phyloP scores from a whole-genome alignment of 2,329 filamentous ascomycete species.

The Nakataea oryzae region DNA sequence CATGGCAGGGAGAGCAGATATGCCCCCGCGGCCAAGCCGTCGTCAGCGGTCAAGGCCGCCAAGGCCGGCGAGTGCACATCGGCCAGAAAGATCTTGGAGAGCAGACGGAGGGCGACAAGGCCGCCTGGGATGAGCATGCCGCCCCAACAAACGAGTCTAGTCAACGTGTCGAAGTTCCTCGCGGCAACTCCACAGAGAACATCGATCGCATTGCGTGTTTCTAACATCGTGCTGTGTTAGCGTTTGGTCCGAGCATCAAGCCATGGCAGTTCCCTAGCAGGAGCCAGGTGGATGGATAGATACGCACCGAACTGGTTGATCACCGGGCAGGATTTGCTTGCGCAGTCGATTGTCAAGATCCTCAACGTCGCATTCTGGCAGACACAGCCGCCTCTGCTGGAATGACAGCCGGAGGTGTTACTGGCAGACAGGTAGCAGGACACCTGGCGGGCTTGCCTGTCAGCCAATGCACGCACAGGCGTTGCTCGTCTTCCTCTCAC shows the following conservation, averaged over 20 bases:
- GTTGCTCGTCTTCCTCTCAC: too few species aligned
- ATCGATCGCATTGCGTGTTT: background rate
- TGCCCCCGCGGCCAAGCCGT: slow-evolving; percentile 20
- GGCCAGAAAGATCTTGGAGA: slow-evolving; percentile 18
- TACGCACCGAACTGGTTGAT: background rate
- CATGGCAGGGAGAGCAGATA: slow-evolving; percentile 16
- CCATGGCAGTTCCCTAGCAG: background rate
- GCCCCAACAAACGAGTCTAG: background rate
- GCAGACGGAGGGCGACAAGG: slow-evolving; percentile 25
- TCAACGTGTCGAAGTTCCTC: background rate
- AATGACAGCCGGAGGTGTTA: background rate
- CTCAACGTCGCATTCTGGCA: background rate
- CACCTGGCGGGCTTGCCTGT: background rate
- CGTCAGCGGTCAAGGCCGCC: slow-evolving; percentile 20
- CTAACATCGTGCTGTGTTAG: background rate
- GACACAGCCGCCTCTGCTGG: background rate
- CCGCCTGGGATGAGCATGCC: slow-evolving; percentile 16
- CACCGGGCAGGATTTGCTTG: background rate
- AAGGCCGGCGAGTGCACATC: slow-evolving; percentile 6
- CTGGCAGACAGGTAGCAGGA: background rate
- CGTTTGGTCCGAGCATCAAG: background rate
- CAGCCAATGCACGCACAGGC: background rate
- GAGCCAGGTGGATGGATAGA: background rate
- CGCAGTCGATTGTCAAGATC: background rate
- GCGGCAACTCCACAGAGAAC: background rate